phyloP scores from a whole-genome alignment of 345 rosid genomes.

The Cardamine chenopodiifolia region DNA sequence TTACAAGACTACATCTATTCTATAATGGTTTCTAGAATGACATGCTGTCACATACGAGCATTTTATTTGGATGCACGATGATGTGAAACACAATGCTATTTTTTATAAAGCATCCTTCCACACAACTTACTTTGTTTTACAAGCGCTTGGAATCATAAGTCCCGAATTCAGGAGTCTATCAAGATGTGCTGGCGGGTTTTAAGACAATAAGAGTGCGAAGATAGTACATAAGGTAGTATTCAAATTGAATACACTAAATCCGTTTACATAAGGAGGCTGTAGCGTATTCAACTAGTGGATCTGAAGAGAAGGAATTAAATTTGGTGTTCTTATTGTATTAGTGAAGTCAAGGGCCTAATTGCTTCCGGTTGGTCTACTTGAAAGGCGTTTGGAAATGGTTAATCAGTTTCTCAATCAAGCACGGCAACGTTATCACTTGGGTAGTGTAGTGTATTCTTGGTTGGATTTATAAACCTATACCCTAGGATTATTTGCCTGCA shows the following conservation, averaged over 20 bases:
- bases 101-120: background rate
- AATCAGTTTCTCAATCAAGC: constrained; percentile 20
- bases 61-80: background rate
- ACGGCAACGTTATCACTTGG: background rate
- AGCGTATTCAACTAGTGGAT: background rate
- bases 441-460: constrained; percentile 20
- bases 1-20: background rate
- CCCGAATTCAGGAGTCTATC: background rate
- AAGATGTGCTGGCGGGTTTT: constrained; percentile 5
- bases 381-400: constrained; percentile 2
- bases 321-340: constrained; percentile 2
- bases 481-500: constrained; percentile 13
- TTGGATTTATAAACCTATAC: constrained; percentile 2
- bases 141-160: background rate
- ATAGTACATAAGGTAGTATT: constrained; percentile 7
- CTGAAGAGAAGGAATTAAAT: constrained; percentile 4
- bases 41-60: background rate
- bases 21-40: background rate
- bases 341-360: constrained; percentile 4
- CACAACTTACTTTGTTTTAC: constrained; percentile 2
- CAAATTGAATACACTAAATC: background rate
- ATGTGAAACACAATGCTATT: background rate
- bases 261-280: constrained; percentile 1
- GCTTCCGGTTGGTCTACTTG: constrained; percentile 1
- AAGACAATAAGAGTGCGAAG: background rate